Evolutionary conservation across 805 yeast genomes (phyloP), one percentile per base, ranked within the genome.

Genomic region (Jamesozyma piceae): DNA sequence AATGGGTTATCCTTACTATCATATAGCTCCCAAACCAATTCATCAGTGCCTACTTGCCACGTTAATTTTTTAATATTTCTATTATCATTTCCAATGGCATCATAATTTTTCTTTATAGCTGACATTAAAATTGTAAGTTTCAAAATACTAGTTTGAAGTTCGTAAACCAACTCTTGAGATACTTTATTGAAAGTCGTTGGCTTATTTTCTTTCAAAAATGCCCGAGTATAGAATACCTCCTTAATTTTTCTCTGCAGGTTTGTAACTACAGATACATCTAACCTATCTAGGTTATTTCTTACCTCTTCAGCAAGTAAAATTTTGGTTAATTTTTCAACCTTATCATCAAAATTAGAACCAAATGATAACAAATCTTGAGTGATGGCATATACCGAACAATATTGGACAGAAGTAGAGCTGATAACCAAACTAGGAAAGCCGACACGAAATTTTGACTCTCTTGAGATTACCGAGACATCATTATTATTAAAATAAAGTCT

Each of bases 351-450:
- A 2, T 66, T 59, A 5, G 65, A 60, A 8, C 54, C 62, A 38
- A 65, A 59, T 2, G 64, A 52, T 18, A 69, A 35, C 19, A 80
- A 51, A 30, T 75, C 72, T 49, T 69, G 65, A 0, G 69, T 61
- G 8, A 77, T 70, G n/a, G 69, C 64, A 50, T 72, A 76, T 3
- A 78, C 60, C 0, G 77, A 65, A 38, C 64, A 66, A 53, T 78
- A 80, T 50, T 80, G 88, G 32, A 64, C 62, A 14, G 82, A 73
- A 5, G 75, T 75, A 2, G 78, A 76, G 1, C 74, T 67, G 18
- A 79, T 56, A n/a, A 67, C 64, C 26, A 80, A 64, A 38, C 72
- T 71, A 2, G 77, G 77, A 27, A 67, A 58, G 27, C 66, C 68
- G 18, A 65, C 45, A 21, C 63, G 50, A 17, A 63, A 49, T 14